Evolutionary conservation across 257 asterid genomes (phyloP), one percentile per base, ranked within the genome.

Genomic region (Paulownia fortunei): DNA sequence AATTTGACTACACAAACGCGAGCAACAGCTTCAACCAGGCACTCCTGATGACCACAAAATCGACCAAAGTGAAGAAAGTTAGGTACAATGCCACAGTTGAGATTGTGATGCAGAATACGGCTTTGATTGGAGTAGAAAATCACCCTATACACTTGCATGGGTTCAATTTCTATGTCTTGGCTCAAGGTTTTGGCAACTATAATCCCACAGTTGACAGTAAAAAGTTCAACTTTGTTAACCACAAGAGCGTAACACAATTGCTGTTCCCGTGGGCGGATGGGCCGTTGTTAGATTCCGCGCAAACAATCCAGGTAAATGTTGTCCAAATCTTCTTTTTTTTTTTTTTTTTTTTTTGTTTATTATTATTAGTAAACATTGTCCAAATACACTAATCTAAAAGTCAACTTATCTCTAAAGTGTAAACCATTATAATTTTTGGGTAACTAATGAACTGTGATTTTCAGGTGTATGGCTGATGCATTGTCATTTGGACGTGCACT

Each of bases 401-500:
- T n/a, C n/a, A n/a, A n/a, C n/a, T n/a, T n/a, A n/a, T n/a, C n/a
- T n/a, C n/a, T n/a, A n/a, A n/a, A n/a, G n/a, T n/a, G n/a, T n/a
- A n/a, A n/a, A n/a, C n/a, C n/a, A n/a, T n/a, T n/a, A n/a, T n/a
- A n/a, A n/a, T n/a, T n/a, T n/a, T n/a, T n/a, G n/a, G n/a, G n/a
- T n/a, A n/a, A n/a, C n/a, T n/a, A n/a, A n/a, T n/a, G n/a, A n/a
- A n/a, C n/a, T n/a, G n/a, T n/a, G n/a, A n/a, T n/a, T n/a, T n/a
- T 19, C 69, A 91, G 96, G 97, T 27, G 87, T 82, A 8, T 93
- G 98, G 98, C 36, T 93, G 72, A 75, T 93, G 73, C 98, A 93
- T 76, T 93, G 98, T 72, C 98, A 93, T 74, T 72, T 91, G 81
- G 98, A 93, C 23, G 88, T 83, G 64, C 98, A 93, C 80, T 82